Base-by-base conservation (phyloP, 495 filamentous ascomycete genomes). In the Lasiosphaeria hispida region DNA sequence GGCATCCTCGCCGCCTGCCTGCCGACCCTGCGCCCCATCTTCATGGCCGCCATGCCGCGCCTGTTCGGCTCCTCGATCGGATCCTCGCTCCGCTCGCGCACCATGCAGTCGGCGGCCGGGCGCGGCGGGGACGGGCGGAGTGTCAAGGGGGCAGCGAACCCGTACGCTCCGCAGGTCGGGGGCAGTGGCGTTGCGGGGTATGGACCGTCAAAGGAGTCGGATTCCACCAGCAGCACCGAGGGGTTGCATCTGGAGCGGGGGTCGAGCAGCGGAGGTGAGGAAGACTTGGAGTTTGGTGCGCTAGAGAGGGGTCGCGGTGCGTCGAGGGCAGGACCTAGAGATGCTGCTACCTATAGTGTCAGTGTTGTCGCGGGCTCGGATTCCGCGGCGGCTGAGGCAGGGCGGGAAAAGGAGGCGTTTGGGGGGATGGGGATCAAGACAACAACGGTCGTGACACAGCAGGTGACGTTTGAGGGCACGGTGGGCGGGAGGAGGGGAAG, bases 1-100 rank as follows among this genome's bases (percentile, higher is more conserved):
- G 82, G 76, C 48, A 78, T 83, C 40, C 77, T 84, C 57, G 80
- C 77, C 65, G 74, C 78, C 50, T 80, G 72, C 59, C 77, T 83
- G 14, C 77, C 80, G 13, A 76, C 73, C 35, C 72, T 79, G 1
- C 69, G 76, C 3, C 75, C 79, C 15, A 60, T 82, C n/a, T 55
- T 69, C 39, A 10, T 62, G 37, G 48, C 45, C 14, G 42, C 35
- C 30, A 57, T 68, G 57, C 65, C 63, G 4, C 42, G 63, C 44
- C 5, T 63, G 8, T 66, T 66, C 34, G 60, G 57, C 18, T 47
- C 56, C 0, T 36, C 54, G 9, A 4, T 18, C 13, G 11, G 3
- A 10, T 14, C 15, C 18, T 13, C 13, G 9, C 35, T 37, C 15
- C 44, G 10, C 18, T 34, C 51, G 19, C 51, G 30, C n/a, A 18